Evolutionary conservation across 2,329 filamentous ascomycete species (phyloP).

Genomic region (Calonectria montana): DNA sequence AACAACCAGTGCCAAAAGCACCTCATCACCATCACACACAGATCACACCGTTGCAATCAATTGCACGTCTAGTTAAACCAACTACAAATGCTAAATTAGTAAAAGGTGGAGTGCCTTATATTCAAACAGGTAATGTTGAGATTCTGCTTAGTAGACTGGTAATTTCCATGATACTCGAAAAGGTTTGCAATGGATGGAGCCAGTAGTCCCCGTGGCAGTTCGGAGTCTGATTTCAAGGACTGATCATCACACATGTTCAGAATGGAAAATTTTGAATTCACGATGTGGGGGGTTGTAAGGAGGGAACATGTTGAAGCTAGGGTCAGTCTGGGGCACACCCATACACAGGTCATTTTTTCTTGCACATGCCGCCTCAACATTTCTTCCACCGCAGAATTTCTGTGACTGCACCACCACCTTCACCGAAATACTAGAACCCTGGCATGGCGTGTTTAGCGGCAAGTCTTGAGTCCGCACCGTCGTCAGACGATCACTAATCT

Average conservation of each 20-base stretch:
- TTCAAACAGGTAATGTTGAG: neutral
- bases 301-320: neutral
- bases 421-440: neutral
- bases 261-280: neutral
- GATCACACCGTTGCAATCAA: neutral
- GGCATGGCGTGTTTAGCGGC: neutral
- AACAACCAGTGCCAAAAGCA: neutral
- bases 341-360: neutral
- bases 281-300: neutral
- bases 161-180: neutral
- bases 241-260: neutral
- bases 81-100: neutral
- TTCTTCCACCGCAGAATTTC: neutral
- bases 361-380: neutral
- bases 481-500: constrained; percentile 22
- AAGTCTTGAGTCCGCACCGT: constrained; percentile 10
- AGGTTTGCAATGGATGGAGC: neutral
- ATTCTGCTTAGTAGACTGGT: neutral
- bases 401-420: neutral
- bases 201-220: neutral
- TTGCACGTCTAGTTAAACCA: neutral
- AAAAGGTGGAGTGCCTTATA: neutral
- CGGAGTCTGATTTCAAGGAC: neutral
- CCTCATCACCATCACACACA: neutral
- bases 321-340: neutral